Evolutionary conservation across 805 yeast species (phyloP), one percentile per base, ranked within the genome.

Genomic region (Phaffomyces opuntiae): DNA sequence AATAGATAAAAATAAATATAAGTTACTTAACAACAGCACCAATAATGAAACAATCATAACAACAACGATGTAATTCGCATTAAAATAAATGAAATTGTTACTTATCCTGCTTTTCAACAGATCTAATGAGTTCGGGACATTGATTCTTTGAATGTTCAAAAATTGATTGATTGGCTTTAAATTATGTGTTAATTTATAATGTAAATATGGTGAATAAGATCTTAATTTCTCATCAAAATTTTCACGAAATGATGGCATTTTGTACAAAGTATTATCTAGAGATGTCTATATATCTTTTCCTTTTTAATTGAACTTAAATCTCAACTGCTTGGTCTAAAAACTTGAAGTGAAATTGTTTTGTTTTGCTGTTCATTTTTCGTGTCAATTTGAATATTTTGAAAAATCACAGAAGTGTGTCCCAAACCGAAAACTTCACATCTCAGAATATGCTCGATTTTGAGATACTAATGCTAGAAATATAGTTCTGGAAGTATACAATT

Each of bases 51-150:
- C 31, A 1, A 51, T 4, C 1, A 52, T 2, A 3, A 42, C 21
- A 2, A 53, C 21, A n/a, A 52, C 43, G 3, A 51, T 45, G 34
- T 53, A 53, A 31, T 51, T 53, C 16, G 49, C 49, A 29, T 45
- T 44, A 31, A 51, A 53, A 36, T 43, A 49, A 2, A 16, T 17
- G 5, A 49, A 34, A 21, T 53, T 53, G 25, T 43, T 47, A 4
- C 38, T 13, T 2, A 45, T 11, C 19, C 54, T 36, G 3, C 39
- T 32, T 31, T 44, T 49, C 6, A 47, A 13, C 9, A 49, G 53
- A 2, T 16, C 17, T 3, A 47, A 1, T 3, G 45, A 42, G 1
- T 36, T 27, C 3, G 53, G 51, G 7, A 39, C 17, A 2, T 26
- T 40, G 3, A 51, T 6, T 16, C 45, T 42, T 9, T 38, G 45